These are phyloP conservation scores for Myxozyma neotropica DNA, from an alignment of 805 yeast species.

Conservation along the genomic window DNA sequence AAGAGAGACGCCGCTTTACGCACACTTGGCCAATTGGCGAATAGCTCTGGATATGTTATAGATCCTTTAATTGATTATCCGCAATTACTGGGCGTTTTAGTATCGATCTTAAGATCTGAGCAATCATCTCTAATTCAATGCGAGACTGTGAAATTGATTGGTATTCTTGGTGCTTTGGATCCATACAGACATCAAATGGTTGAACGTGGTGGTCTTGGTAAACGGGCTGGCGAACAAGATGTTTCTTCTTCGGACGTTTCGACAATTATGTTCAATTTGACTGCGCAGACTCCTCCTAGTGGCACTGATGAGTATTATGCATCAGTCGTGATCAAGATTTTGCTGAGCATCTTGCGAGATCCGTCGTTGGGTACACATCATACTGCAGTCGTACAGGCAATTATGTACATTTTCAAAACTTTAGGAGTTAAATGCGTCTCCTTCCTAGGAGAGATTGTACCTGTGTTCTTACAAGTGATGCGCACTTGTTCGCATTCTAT, in stretches of 20 bases:
- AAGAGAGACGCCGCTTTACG: slow-evolving; percentile 88
- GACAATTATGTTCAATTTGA: slow-evolving; percentile 51
- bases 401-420: slow-evolving; percentile 86
- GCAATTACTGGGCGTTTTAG: slow-evolving; percentile 76
- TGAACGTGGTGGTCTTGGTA: slow-evolving; percentile 64
- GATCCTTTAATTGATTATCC: slow-evolving; percentile 93
- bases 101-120: slow-evolving; percentile 80
- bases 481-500: slow-evolving; percentile 68
- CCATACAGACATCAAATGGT: slow-evolving; percentile 94
- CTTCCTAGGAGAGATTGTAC: slow-evolving; percentile 84
- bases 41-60: slow-evolving; percentile 92
- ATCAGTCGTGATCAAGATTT: slow-evolving; percentile 84
- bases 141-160: slow-evolving; percentile 85
- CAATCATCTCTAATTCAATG: slow-evolving; percentile 71
- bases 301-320: slow-evolving; percentile 84
- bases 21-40: slow-evolving; percentile 83
- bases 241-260: slow-evolving; percentile 91
- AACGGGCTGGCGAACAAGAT: slow-evolving; percentile 60
- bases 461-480: slow-evolving; percentile 85
- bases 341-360: slow-evolving; percentile 83
- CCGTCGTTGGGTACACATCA: slow-evolving; percentile 84
- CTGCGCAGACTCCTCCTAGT: slow-evolving; percentile 94
- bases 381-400: slow-evolving; percentile 89
- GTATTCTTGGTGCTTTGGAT: slow-evolving; percentile 94
- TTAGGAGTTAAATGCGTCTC: slow-evolving; percentile 86